phyloP scores from a whole-genome alignment of 495 filamentous ascomycete genomes.

The Lepraria neglecta region DNA sequence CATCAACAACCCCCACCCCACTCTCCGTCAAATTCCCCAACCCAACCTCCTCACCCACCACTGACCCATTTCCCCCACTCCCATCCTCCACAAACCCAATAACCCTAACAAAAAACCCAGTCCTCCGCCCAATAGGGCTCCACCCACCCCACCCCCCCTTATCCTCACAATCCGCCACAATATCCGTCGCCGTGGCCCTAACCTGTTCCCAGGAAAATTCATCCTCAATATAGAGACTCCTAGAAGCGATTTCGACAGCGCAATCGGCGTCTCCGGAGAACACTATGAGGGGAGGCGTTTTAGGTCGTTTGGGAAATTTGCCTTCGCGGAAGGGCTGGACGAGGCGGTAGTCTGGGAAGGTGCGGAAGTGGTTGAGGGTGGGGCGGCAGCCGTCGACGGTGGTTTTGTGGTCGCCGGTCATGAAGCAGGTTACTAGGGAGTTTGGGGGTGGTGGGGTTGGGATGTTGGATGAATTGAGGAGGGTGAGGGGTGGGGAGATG shows the following conservation, averaged over 20 bases:
- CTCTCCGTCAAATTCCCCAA: neutral
- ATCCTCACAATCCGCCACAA: neutral
- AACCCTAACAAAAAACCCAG: neutral
- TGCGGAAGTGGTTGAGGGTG: conserved; percentile 7
- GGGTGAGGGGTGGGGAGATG: neutral
- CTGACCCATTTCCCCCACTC: neutral
- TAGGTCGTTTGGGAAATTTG: neutral
- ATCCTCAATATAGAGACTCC: neutral
- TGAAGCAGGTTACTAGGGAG: neutral
- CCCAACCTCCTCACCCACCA: neutral
- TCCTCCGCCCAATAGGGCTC: neutral
- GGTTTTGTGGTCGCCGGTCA: neutral
- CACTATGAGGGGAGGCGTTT: neutral
- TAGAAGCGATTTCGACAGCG: neutral
- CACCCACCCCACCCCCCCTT: neutral
- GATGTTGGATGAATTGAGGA: neutral
- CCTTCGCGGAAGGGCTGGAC: conserved; percentile 1
- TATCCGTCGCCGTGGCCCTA: neutral
- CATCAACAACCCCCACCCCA: neutral
- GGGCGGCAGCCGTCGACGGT: conserved; percentile 4
- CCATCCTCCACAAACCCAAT: neutral
- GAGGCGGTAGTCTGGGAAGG: conserved; percentile 7
- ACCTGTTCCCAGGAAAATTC: conserved; percentile 4
- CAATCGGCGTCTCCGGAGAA: neutral
- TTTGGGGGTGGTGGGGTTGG: neutral